Evolutionary conservation across 2,329 filamentous ascomycete genomes (phyloP).

Genomic region (Pseudogymnoascus sp.): DNA sequence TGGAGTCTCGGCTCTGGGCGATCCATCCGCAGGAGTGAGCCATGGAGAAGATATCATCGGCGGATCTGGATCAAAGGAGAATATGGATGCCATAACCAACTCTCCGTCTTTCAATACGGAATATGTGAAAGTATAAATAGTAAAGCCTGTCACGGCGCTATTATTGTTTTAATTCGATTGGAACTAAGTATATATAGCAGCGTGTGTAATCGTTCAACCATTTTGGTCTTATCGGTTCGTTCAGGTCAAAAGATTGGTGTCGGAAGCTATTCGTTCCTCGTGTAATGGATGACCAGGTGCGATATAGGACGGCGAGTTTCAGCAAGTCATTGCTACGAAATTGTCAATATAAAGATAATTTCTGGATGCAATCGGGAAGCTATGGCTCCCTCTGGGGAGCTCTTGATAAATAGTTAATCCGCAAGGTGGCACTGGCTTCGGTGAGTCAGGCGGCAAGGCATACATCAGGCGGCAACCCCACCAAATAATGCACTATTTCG

Average conservation of each 20-base stretch:
- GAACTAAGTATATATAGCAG: neutral
- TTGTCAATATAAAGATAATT: neutral
- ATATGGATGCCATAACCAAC: slow-evolving; percentile 77
- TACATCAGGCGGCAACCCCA: neutral
- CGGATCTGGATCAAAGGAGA: slow-evolving; percentile 86
- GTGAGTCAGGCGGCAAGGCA: slow-evolving; percentile 4
- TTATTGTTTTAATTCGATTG: neutral
- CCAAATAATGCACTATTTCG: slow-evolving; percentile 5
- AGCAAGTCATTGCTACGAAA: neutral
- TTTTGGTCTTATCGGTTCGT: slow-evolving; percentile 42
- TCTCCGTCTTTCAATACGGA: neutral
- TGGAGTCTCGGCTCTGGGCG: slow-evolving; percentile 27
- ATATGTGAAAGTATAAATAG: slow-evolving; percentile 2
- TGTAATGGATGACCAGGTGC: neutral
- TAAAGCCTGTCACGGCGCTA: neutral
- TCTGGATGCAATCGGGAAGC: neutral
- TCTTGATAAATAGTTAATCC: neutral
- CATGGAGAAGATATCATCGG: slow-evolving; percentile 86
- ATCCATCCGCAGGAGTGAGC: slow-evolving; percentile 47
- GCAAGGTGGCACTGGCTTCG: slow-evolving; percentile 2
- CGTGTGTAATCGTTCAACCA: slow-evolving; percentile 35
- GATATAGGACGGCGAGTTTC: neutral
- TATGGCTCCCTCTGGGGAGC: neutral
- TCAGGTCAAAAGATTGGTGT: slow-evolving; percentile 29
- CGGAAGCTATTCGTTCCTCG: slow-evolving; percentile 41